Evolutionary conservation across 2,329 filamentous ascomycete species (phyloP), one percentile per base, ranked within the genome.

Genomic region (Xylariaceae sp.): DNA sequence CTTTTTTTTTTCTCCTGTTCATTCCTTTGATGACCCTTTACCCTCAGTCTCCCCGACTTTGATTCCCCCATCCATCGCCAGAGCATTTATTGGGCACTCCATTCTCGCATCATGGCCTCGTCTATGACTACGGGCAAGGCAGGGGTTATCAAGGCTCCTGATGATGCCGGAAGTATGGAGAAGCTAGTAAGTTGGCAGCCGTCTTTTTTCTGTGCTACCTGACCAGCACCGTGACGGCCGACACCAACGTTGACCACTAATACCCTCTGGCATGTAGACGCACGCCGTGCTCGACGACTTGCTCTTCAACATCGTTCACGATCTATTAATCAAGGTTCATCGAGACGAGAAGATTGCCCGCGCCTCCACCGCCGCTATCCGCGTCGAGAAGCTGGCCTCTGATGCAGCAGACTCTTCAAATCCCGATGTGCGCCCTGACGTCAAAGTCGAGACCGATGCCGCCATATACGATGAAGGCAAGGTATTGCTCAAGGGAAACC

Each of bases 281-380:
- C 80, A 85, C 67, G 75, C 81, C 18, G 82, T 93, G 55, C 80
- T 93, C 66, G 87, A 92, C 66, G 88, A 92, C 67, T 74, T 87
- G 50, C 76, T 93, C 57, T 85, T 88, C 75, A 92, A 90, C 71
- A 82, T 92, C 66, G 81, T 92, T 62, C 86, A 89, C 71, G 87
- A 90, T 69, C 79, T 91, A 45, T 78, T 91, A 59, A 79, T 91
- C 65, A 84, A 89, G 70, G 85, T 84, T 33, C 90, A 93, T 70
- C 87, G 87, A 61, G 82, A 89, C 62, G 90, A 93, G 74, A 92
- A 92, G 76, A 82, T 85, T 59, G 84, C 89, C 47, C 84, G 87
- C 69, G 84, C 85, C 63, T 74, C 82, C 59, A 81, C 87, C 55
- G 81, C 87, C 64, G 79, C 84, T 60, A 86, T 87, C 62, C 76